A percentile compares a stretch with the other conserved stretches of the same genome.
Conservation (phyloP, 2,329 filamentous ascomycete genomes). For the Phialemoniopsis sp. region DNA sequence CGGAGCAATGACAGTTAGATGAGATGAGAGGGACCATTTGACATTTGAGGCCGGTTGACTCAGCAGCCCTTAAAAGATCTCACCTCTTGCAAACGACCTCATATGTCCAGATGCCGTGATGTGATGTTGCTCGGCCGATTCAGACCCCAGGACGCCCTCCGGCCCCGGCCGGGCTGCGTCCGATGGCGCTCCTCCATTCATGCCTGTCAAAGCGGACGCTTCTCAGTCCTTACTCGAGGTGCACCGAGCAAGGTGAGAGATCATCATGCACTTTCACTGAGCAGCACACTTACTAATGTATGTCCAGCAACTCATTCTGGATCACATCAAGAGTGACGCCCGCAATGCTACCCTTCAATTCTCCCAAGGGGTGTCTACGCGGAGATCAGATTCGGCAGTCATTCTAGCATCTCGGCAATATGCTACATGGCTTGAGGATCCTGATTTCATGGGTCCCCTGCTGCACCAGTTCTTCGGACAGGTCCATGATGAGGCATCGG, state of each 20-base stretch:
- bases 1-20: no score
- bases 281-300: no score
- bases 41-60: no score
- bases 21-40: no score
- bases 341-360: no score
- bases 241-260: slow-evolving; percentile 10
- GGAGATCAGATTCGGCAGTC: slow-evolving; percentile 28
- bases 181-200: slow-evolving; percentile 2
- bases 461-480: slow-evolving; percentile 16
- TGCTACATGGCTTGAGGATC: slow-evolving; percentile 41
- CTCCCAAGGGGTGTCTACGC: background rate
- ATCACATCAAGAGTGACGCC: no score
- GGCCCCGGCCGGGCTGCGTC: background rate
- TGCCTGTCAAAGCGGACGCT: slow-evolving; percentile 5
- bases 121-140: background rate
- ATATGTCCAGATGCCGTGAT: background rate
- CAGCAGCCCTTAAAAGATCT: no score
- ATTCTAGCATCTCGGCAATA: slow-evolving; percentile 46
- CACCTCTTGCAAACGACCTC: no score
- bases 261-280: background rate
- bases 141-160: background rate
- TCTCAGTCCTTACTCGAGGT: slow-evolving; percentile 8
- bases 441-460: slow-evolving; percentile 25
- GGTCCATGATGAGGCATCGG: background rate
- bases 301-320: background rate